A percentile compares a stretch with the other conserved stretches of the same genome.
These are phyloP conservation scores for Aegle marmelos DNA, from an alignment of 345 rosid species.

Conservation along the genomic window DNA sequence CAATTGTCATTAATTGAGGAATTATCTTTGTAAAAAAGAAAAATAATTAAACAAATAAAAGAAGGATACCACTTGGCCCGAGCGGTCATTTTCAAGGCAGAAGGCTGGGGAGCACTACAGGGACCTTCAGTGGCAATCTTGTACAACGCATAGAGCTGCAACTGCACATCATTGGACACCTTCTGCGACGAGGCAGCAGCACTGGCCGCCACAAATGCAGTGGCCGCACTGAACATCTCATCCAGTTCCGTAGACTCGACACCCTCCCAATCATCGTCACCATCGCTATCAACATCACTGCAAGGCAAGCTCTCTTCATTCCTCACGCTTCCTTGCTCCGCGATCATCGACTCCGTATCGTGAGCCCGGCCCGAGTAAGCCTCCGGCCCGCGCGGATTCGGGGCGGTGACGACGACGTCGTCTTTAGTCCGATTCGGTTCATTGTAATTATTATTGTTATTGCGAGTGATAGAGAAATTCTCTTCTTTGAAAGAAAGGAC, in stretches of 20 bases:
- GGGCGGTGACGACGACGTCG: background rate
- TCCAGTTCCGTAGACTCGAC: constrained; percentile 93
- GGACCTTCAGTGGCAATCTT: constrained; percentile 94
- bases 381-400: constrained; percentile 28
- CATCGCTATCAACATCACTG: constrained; percentile 38
- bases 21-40: too few species aligned
- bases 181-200: constrained; percentile 62
- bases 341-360: constrained; percentile 51
- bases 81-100: constrained; percentile 88
- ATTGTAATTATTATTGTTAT: background rate
- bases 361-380: background rate
- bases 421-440: constrained; percentile 1
- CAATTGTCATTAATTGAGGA: too few species aligned
- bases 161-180: constrained; percentile 59
- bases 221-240: constrained; percentile 82
- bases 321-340: constrained; percentile 80
- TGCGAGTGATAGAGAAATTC: constrained; percentile 58
- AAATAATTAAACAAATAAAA: background rate
- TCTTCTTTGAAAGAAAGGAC: constrained; percentile 80
- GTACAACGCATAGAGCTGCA: constrained; percentile 84
- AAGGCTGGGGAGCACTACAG: constrained; percentile 78
- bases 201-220: constrained; percentile 68
- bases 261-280: constrained; percentile 85
- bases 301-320: constrained; percentile 46
- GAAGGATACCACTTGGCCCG: constrained; percentile 79